phyloP scores from a whole-genome alignment of 345 rosid species.

The Eutrema yunnanense region DNA sequence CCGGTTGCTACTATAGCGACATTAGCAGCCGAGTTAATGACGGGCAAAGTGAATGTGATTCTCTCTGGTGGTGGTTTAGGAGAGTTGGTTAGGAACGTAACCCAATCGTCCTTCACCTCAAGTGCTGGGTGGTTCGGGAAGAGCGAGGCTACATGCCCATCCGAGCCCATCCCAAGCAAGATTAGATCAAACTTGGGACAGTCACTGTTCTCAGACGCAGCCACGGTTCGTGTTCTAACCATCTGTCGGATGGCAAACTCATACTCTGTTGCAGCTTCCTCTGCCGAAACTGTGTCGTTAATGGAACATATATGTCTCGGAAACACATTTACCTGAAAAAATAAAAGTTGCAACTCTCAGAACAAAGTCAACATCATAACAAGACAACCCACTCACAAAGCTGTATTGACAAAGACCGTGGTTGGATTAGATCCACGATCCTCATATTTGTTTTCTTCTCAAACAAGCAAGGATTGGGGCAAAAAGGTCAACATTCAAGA shows the following conservation, averaged over 20 bases:
- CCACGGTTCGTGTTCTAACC: constrained; percentile 56
- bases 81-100: constrained; percentile 62
- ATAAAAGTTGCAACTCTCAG: neutral
- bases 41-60: constrained; percentile 86
- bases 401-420: neutral
- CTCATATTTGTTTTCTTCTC: neutral
- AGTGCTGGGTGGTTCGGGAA: constrained; percentile 68
- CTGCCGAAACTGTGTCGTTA: constrained; percentile 69
- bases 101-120: constrained; percentile 63
- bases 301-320: constrained; percentile 79
- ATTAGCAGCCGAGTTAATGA: constrained; percentile 79
- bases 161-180: constrained; percentile 84
- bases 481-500: constrained; percentile 12
- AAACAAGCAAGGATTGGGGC: neutral
- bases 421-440: neutral
- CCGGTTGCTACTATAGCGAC: constrained; percentile 71
- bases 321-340: constrained; percentile 60
- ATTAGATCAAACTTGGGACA: constrained; percentile 89
- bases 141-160: constrained; percentile 88
- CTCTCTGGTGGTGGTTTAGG: constrained; percentile 90
- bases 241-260: constrained; percentile 68
- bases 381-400: constrained; percentile 2
- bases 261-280: constrained; percentile 75
- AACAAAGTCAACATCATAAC: constrained; percentile 8
- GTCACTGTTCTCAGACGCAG: constrained; percentile 66